Conservation (phyloP, 257 asterid species). For the Solanum virginianum region DNA sequence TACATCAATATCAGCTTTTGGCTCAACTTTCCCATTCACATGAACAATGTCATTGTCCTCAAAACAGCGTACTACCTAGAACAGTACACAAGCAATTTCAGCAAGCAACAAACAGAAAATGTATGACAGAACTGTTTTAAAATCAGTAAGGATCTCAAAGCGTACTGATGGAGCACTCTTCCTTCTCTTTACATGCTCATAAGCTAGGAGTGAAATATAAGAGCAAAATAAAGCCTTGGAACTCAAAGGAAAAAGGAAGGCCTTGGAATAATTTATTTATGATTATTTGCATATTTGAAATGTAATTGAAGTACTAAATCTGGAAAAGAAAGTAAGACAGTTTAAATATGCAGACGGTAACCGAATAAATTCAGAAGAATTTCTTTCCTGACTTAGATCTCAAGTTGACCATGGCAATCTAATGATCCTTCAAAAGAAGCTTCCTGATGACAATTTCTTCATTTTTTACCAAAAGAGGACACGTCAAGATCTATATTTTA, state of each 20-base stretch:
- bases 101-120: not conserved
- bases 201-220: not conserved
- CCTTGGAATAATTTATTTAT: not conserved
- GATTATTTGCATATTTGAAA: not conserved
- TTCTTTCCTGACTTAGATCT: not conserved
- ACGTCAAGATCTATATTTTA: not conserved
- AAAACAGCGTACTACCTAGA: conserved; percentile 90
- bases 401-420: not conserved
- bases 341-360: not conserved
- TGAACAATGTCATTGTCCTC: conserved; percentile 97
- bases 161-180: not conserved
- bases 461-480: not conserved
- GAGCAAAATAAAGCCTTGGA: not conserved
- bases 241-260: not conserved
- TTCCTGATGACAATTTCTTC: not conserved
- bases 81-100: not conserved
- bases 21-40: conserved; percentile 87
- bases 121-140: not conserved
- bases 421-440: not conserved
- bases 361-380: not conserved
- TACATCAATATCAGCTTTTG: conserved; percentile 82
- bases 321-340: not conserved
- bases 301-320: not conserved
- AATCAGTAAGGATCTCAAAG: not conserved
- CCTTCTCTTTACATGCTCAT: not conserved